A percentile compares a stretch with the other conserved stretches of the same genome.
Evolutionary conservation across 352 stramenopile species (phyloP).

Genomic region (Globisporangium alternatum): DNA sequence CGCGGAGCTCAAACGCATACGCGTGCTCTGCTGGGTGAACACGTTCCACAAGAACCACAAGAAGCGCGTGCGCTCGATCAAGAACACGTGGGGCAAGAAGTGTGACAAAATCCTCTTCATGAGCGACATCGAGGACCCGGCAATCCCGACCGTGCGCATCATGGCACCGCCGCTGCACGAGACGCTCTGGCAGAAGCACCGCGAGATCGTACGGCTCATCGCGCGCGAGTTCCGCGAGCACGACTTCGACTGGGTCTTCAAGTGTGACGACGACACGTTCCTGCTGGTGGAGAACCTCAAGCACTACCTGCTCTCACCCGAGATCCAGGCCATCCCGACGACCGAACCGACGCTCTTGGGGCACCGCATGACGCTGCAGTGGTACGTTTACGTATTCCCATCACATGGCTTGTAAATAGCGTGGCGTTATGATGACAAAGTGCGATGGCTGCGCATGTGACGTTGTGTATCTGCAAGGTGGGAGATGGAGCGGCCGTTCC

Average conservation of each 20-base stretch:
- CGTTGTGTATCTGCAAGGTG: slow-evolving; percentile 25
- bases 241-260: slow-evolving; percentile 87
- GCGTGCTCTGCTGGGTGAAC: slow-evolving; percentile 84
- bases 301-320: slow-evolving; percentile 50
- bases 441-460: not conserved
- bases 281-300: slow-evolving; percentile 86
- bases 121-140: slow-evolving; percentile 69
- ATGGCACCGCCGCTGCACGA: slow-evolving; percentile 64
- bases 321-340: slow-evolving; percentile 32
- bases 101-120: slow-evolving; percentile 90
- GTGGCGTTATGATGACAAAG: not conserved
- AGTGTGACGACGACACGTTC: slow-evolving; percentile 88
- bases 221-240: slow-evolving; percentile 54
- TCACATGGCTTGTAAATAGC: not conserved
- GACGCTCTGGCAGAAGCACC: slow-evolving; percentile 83
- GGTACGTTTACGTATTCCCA: slow-evolving; percentile 23
- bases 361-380: slow-evolving; percentile 85
- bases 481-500: slow-evolving; percentile 71
- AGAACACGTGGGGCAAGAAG: slow-evolving; percentile 71
- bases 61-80: slow-evolving; percentile 55
- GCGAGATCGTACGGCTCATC: slow-evolving; percentile 74
- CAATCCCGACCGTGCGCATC: slow-evolving; percentile 64
- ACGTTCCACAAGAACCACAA: slow-evolving; percentile 81
- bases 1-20: slow-evolving; percentile 35
- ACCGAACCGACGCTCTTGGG: slow-evolving; percentile 59